A percentile compares a stretch with the other conserved stretches of the same genome.
Evolutionary conservation across 2,329 filamentous ascomycete species (phyloP).

Genomic region (Pestalotiopsis sp.): DNA sequence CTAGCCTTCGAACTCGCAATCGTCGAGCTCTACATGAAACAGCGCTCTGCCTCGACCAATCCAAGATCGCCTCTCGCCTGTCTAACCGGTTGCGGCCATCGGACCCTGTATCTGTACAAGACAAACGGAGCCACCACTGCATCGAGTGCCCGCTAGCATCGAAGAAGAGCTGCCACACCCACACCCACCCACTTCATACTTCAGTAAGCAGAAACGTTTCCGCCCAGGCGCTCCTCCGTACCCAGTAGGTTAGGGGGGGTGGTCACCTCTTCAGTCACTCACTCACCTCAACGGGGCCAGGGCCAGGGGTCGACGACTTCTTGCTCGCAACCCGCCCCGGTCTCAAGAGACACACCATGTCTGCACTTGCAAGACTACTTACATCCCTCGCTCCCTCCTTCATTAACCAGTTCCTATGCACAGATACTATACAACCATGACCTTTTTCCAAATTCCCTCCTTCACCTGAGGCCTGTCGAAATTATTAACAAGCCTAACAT

Average conservation of each 20-base stretch:
- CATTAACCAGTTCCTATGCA: slow-evolving; percentile 3
- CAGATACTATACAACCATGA: not conserved
- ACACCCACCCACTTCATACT: not conserved
- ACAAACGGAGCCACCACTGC: slow-evolving; percentile 7
- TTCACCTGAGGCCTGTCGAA: slow-evolving; percentile 2
- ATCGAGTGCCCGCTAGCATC: not conserved
- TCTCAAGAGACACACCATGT: not conserved
- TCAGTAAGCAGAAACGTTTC: slow-evolving; percentile 14
- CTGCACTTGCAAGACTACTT: slow-evolving; percentile 12
- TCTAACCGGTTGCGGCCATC: slow-evolving; percentile 11
- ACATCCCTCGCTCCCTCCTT: slow-evolving; percentile 14
- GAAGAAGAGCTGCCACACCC: not conserved
- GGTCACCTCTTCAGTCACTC: too few relatives aligned
- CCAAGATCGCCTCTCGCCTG: not conserved
- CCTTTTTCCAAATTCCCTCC: not conserved
- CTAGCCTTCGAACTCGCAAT: slow-evolving; percentile 9
- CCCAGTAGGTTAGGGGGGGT: not conserved
- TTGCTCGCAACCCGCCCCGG: not conserved
- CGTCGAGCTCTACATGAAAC: slow-evolving; percentile 16
- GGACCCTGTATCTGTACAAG: not conserved
- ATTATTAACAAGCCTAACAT: not conserved
- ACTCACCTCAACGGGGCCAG: not conserved
- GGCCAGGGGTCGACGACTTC: slow-evolving; percentile 13
- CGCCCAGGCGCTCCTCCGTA: slow-evolving; percentile 5
- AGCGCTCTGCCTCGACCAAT: slow-evolving; percentile 2